Evolutionary conservation across 2,329 filamentous ascomycete species (phyloP).

Genomic region (Arthrinium phaeospermum): DNA sequence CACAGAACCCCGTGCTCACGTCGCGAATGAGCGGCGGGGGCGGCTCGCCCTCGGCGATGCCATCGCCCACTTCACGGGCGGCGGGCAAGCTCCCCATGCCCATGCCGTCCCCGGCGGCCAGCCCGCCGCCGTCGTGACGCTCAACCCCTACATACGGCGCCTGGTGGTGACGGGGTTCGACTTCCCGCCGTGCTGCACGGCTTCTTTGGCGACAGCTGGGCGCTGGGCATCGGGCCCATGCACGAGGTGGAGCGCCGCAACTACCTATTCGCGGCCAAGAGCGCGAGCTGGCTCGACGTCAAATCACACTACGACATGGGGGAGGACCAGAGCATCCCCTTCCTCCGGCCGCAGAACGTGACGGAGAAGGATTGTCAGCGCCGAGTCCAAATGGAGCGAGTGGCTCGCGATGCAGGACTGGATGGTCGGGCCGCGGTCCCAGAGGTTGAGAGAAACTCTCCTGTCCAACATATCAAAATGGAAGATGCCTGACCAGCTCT

Average conservation of each 20-base stretch:
- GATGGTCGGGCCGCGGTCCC: constrained; percentile 91
- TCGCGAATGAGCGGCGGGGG: constrained; percentile 38
- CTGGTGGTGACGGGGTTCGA: constrained; percentile 93
- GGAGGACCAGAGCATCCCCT: constrained; percentile 83
- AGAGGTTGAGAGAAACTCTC: constrained; percentile 40
- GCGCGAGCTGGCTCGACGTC: constrained; percentile 85
- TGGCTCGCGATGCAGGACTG: constrained; percentile 98
- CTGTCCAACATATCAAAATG: constrained; percentile 37
- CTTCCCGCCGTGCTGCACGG: constrained; percentile 83
- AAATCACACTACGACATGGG: constrained; percentile 91
- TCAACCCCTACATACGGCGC: constrained; percentile 89
- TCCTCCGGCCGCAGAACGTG: constrained; percentile 78
- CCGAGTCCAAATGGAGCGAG: constrained; percentile 88
- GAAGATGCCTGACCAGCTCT: constrained; percentile 32
- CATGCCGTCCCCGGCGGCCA: constrained; percentile 20
- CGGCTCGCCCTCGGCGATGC: constrained; percentile 43
- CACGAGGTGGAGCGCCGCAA: constrained; percentile 92
- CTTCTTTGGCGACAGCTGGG: constrained; percentile 97
- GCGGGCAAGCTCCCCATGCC: constrained; percentile 37
- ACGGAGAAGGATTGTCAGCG: constrained; percentile 78
- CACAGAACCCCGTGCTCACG: constrained; percentile 50
- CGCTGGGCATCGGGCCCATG: constrained; percentile 76
- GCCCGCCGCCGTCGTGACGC: constrained; percentile 59
- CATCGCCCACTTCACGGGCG: constrained; percentile 33
- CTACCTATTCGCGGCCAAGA: constrained; percentile 94